Evolutionary conservation across 2,329 filamentous ascomycete genomes (phyloP).

Genomic region (Penicillium sp.): DNA sequence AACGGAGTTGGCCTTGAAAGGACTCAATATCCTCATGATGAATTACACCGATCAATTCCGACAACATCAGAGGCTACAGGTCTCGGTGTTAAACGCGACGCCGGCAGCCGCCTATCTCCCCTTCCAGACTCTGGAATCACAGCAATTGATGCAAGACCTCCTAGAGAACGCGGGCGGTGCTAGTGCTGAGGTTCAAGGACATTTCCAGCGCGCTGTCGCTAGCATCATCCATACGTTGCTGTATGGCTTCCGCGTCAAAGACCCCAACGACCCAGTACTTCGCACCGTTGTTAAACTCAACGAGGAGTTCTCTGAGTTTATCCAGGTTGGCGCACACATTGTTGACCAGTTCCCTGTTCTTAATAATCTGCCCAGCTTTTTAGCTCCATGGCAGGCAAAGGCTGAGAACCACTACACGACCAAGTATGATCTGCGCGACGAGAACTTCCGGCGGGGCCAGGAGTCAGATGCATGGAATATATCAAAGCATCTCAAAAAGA

Average conservation of each 20-base stretch:
- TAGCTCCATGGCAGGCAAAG: constrained; percentile 49
- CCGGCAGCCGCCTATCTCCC: constrained; percentile 17
- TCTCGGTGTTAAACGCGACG: constrained; percentile 46
- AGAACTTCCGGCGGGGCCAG: neutral
- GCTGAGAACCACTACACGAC: constrained; percentile 15
- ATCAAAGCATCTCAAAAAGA: neutral
- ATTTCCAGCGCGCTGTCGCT: neutral
- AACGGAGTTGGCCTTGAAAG: constrained; percentile 24
- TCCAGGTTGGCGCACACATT: neutral
- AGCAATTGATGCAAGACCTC: neutral
- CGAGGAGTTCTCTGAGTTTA: neutral
- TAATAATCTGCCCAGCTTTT: constrained; percentile 45
- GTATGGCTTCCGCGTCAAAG: neutral
- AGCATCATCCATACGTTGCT: neutral
- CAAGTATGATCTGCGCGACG: neutral
- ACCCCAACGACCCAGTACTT: neutral
- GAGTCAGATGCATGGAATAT: neutral
- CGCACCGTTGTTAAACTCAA: neutral
- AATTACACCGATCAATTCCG: constrained; percentile 53
- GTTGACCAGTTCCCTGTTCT: constrained; percentile 49
- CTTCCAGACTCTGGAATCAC: neutral
- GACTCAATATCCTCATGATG: constrained; percentile 49
- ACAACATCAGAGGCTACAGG: constrained; percentile 46
- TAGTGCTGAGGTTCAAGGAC: neutral
- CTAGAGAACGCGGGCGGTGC: neutral